These are phyloP conservation scores for Marvania coccoides DNA, from an alignment of 139 green algal species.

Conservation along the genomic window DNA sequence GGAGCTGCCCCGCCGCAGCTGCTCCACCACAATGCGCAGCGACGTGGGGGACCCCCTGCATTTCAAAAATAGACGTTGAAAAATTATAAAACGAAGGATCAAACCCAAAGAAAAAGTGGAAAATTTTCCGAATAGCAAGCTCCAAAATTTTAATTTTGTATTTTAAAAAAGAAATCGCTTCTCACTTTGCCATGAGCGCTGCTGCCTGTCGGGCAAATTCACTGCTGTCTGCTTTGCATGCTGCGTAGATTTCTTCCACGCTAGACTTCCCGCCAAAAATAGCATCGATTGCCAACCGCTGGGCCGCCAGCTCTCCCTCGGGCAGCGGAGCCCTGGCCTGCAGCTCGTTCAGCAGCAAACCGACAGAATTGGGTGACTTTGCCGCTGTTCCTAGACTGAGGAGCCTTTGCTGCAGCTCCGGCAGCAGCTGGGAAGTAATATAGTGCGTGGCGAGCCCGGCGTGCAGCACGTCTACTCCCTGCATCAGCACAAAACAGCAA, in stretches of 20 bases:
- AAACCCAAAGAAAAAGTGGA: not conserved
- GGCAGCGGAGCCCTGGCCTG: slow-evolving; percentile 3
- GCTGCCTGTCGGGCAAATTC: slow-evolving; percentile 2
- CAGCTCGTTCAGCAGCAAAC: slow-evolving; percentile 6
- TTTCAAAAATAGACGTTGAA: not conserved
- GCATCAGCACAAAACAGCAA: not conserved
- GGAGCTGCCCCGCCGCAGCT: slow-evolving; percentile 12
- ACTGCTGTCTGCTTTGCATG: not conserved
- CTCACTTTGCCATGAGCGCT: slow-evolving; percentile 5
- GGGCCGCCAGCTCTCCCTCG: not conserved
- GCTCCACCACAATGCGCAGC: slow-evolving; percentile 34
- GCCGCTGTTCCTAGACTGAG: not conserved
- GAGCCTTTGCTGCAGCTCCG: slow-evolving; percentile 24
- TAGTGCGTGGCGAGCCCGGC: slow-evolving; percentile 81
- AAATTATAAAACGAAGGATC: not conserved
- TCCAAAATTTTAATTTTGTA: too few relatives aligned
- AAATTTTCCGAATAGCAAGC: not conserved
- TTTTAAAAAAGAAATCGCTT: not conserved
- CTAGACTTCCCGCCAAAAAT: slow-evolving; percentile 15
- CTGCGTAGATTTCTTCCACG: slow-evolving; percentile 19
- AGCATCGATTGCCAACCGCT: slow-evolving; percentile 2
- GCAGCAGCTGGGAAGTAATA: slow-evolving; percentile 48
- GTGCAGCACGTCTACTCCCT: slow-evolving; percentile 57
- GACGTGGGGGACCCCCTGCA: slow-evolving; percentile 27
- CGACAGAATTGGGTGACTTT: not conserved